Conservation (phyloP, 1,284 basidiomycete species). For the Tylopilus sp. region DNA sequence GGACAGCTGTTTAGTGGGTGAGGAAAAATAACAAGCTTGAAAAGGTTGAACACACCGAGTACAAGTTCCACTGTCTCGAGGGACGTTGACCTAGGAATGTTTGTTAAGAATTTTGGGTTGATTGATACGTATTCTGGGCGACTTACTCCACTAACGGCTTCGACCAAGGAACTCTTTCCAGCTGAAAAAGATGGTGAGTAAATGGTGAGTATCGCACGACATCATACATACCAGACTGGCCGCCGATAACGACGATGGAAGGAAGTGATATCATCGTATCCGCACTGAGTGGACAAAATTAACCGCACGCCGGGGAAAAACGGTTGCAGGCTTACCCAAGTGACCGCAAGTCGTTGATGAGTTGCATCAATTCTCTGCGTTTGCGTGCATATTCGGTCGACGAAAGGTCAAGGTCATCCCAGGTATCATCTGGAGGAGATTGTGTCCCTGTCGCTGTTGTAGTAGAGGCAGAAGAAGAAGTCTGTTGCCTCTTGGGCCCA, state of each 20-base stretch:
- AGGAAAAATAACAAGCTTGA: background rate
- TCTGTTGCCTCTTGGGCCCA: background rate
- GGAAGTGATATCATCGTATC: conserved; percentile 59
- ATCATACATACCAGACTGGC: conserved; percentile 63
- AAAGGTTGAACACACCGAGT: conserved; percentile 54
- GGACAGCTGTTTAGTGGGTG: conserved; percentile 56
- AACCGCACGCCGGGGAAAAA: background rate
- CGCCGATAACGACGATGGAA: conserved; percentile 65
- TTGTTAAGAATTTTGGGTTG: background rate
- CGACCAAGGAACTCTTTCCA: conserved; percentile 70
- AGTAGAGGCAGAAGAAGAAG: conserved; percentile 1
- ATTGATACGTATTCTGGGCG: background rate
- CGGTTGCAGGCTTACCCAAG: conserved; percentile 52
- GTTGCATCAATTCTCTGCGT: conserved; percentile 57
- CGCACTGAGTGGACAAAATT: conserved; percentile 44
- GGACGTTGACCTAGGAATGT: conserved; percentile 62
- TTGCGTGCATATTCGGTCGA: conserved; percentile 57
- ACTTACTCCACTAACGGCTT: conserved; percentile 66
- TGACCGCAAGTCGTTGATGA: conserved; percentile 55
- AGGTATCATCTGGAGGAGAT: conserved; percentile 22
- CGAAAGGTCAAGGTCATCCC: conserved; percentile 33
- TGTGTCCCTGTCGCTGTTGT: no score
- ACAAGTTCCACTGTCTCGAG: conserved; percentile 68
- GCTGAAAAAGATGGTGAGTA: conserved; percentile 45
- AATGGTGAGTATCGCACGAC: background rate